These are phyloP conservation scores for Trametes punicea DNA, from an alignment of 768 basidiomycete genomes.

Conservation along the genomic window DNA sequence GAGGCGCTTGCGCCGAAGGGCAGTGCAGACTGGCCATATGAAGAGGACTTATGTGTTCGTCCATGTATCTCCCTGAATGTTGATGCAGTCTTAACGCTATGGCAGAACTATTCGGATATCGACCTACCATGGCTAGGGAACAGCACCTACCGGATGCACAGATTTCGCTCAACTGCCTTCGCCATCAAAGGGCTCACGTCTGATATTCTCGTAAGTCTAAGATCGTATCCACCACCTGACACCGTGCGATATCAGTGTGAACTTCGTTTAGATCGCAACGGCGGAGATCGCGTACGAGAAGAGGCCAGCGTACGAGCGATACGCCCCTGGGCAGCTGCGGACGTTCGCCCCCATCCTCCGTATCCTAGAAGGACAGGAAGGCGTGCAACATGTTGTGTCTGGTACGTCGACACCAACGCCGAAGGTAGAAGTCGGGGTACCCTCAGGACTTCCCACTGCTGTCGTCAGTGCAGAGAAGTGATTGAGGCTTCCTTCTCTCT, in stretches of 20 bases:
- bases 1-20: conserved; percentile 51
- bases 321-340: conserved; percentile 49
- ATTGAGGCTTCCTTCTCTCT: background rate
- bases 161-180: conserved; percentile 74
- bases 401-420: conserved; percentile 19
- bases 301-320: conserved; percentile 50
- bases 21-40: conserved; percentile 77
- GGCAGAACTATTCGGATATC: conserved; percentile 57
- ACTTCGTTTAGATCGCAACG: conserved; percentile 49
- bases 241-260: background rate
- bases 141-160: conserved; percentile 73
- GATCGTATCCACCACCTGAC: background rate
- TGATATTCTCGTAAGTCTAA: conserved; percentile 64
- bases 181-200: conserved; percentile 83
- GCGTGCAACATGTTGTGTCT: background rate
- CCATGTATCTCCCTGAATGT: background rate
- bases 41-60: conserved; percentile 69
- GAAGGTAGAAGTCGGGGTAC: conserved; percentile 12
- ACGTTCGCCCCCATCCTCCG: conserved; percentile 24
- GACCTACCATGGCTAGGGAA: conserved; percentile 45
- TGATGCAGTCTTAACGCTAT: background rate
- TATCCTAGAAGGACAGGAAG: conserved; percentile 14
- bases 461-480: background rate
- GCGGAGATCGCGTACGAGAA: conserved; percentile 64
- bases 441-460: background rate